Percentiles rank a stretch among this genome's conserved stretches.
Conservation (phyloP, 1,284 basidiomycete genomes). For the Ustilago trichophora region DNA sequence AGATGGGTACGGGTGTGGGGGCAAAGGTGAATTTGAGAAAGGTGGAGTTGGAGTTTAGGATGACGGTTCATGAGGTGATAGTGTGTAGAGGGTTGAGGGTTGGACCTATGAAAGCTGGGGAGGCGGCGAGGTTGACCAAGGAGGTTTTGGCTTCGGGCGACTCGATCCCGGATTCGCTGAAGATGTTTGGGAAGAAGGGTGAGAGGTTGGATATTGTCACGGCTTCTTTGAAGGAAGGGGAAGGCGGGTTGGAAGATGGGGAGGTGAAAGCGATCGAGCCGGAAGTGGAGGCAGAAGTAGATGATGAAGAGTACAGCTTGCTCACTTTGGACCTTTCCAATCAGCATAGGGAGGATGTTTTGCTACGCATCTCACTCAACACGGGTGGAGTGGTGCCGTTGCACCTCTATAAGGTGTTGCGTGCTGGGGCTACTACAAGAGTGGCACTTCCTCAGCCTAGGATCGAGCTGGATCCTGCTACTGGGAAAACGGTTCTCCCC, state of each 20-base stretch:
- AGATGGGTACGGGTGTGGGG: constrained; percentile 43
- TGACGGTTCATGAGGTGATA: constrained; percentile 91
- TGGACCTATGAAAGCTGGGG: constrained; percentile 16
- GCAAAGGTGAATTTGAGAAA: constrained; percentile 82
- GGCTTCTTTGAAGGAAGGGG: background rate
- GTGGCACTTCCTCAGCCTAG: constrained; percentile 67
- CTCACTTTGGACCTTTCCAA: constrained; percentile 87
- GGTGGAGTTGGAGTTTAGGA: constrained; percentile 81
- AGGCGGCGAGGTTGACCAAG: constrained; percentile 52
- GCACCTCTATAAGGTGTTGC: constrained; percentile 14
- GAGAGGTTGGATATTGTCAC: background rate
- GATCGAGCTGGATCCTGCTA: constrained; percentile 68
- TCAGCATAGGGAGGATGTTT: constrained; percentile 83
- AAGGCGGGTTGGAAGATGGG: background rate
- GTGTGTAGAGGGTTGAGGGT: constrained; percentile 71
- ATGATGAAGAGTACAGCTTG: constrained; percentile 74
- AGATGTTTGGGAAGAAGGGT: constrained; percentile 62
- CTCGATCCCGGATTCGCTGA: constrained; percentile 9
- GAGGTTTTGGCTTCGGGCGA: constrained; percentile 67
- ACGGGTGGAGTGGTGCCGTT: constrained; percentile 54
- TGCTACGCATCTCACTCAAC: constrained; percentile 77
- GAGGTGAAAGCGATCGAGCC: background rate
- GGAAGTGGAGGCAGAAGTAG: background rate
- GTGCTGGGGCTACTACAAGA: constrained; percentile 16
- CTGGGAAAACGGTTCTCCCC: constrained; percentile 2